Conservation (phyloP, 1,139 yeast genomes). For the Wickerhamomyces sp. region DNA sequence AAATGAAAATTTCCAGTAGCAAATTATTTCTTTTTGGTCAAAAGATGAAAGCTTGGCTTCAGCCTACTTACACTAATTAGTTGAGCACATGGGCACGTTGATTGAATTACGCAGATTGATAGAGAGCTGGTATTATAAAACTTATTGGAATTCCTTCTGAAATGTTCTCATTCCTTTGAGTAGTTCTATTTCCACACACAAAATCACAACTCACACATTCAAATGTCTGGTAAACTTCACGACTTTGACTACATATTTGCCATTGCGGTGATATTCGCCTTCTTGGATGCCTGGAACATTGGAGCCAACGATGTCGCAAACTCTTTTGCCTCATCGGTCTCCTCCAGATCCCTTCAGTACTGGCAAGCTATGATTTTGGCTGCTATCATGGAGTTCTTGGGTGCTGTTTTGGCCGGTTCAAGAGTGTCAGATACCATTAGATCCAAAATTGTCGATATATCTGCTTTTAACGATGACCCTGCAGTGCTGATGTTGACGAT, state of each 20-base stretch:
- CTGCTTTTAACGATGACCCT: constrained; percentile 47
- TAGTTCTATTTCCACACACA: too few species aligned
- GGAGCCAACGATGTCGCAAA: constrained; percentile 85
- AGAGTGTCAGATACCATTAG: constrained; percentile 68
- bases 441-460: constrained; percentile 52
- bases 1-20: too few species aligned
- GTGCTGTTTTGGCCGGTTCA: constrained; percentile 70
- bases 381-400: constrained; percentile 63
- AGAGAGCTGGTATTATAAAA: too few species aligned
- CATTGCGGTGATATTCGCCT: constrained; percentile 64
- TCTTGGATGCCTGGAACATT: constrained; percentile 76
- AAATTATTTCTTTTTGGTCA: too few species aligned
- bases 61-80: too few species aligned
- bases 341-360: constrained; percentile 63
- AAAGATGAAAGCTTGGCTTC: too few species aligned
- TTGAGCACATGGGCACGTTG: too few species aligned
- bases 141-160: too few species aligned
- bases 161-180: too few species aligned
- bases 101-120: too few species aligned
- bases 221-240: constrained; percentile 32
- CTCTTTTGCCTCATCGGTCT: constrained; percentile 70
- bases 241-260: constrained; percentile 66
- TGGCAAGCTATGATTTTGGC: constrained; percentile 75
- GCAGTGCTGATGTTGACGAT: constrained; percentile 70
- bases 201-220: too few species aligned